phyloP scores from a whole-genome alignment of 805 yeast genomes.

The Helenozyma rhizophorensis region DNA sequence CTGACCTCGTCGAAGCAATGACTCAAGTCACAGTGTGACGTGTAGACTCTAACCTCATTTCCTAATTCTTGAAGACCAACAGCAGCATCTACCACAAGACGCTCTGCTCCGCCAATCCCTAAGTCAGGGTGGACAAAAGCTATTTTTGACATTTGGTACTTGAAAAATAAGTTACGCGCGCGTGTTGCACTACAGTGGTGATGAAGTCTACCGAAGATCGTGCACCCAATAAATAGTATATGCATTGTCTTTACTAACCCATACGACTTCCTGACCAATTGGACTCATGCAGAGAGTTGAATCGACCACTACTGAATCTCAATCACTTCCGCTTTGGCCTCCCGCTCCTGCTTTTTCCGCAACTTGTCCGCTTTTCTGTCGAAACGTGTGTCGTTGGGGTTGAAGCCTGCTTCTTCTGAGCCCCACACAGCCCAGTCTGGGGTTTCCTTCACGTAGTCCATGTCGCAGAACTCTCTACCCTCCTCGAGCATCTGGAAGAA shows the following conservation, averaged over 20 bases:
- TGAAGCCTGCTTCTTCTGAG: conserved; percentile 79
- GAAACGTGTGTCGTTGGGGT: conserved; percentile 74
- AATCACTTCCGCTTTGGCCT: conserved; percentile 13
- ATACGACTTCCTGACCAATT: too few species aligned
- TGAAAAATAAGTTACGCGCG: background rate
- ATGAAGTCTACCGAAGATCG: too few species aligned
- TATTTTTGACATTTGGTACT: conserved; percentile 34
- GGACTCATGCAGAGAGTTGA: too few species aligned
- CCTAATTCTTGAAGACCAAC: conserved; percentile 64
- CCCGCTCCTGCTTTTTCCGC: conserved; percentile 42
- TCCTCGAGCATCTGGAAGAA: conserved; percentile 66
- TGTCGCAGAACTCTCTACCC: conserved; percentile 65
- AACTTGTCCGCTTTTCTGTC: conserved; percentile 59
- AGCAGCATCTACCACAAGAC: conserved; percentile 95
- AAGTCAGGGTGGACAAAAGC: conserved; percentile 95
- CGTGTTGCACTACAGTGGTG: too few species aligned
- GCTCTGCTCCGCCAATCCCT: conserved; percentile 97
- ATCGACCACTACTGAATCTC: too few species aligned
- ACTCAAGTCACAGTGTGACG: conserved; percentile 82
- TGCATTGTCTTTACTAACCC: too few species aligned
- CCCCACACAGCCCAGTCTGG: conserved; percentile 94
- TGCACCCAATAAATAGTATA: too few species aligned
- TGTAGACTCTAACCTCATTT: conserved; percentile 64
- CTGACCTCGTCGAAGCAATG: conserved; percentile 93
- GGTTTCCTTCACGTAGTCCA: conserved; percentile 78